These are phyloP conservation scores for Rhytidhysteron rufulum DNA, from an alignment of 2,329 filamentous ascomycete genomes.

Conservation along the genomic window DNA sequence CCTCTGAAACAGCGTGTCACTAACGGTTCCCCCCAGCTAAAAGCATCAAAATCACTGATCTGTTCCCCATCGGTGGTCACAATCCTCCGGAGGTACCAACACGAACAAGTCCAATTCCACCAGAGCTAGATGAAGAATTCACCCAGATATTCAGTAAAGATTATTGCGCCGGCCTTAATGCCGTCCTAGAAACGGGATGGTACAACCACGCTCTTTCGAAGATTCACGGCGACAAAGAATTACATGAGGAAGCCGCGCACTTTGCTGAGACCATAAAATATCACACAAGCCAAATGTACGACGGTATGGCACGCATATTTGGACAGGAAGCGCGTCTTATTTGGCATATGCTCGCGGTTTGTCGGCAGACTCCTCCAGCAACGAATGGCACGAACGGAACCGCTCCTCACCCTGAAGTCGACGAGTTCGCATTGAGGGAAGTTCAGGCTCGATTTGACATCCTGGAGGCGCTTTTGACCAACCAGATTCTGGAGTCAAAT, in stretches of 20 bases:
- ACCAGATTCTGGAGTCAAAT: constrained; percentile 60
- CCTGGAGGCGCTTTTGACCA: constrained; percentile 72
- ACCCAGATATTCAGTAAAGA: constrained; percentile 31
- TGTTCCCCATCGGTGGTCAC: constrained; percentile 33
- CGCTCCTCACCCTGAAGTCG: constrained; percentile 38
- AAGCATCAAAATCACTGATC: constrained; percentile 26
- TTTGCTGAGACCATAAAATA: constrained; percentile 32
- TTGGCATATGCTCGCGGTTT: constrained; percentile 56
- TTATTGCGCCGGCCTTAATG: constrained; percentile 29
- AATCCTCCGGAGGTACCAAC: constrained; percentile 32
- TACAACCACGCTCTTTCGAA: constrained; percentile 55
- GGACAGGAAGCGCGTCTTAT: constrained; percentile 58
- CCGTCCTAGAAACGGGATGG: constrained; percentile 70
- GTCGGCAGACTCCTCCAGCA: constrained; percentile 37
- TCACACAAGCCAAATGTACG: constrained; percentile 14
- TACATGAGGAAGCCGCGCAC: constrained; percentile 33
- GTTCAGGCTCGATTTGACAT: constrained; percentile 65
- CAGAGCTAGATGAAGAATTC: constrained; percentile 30
- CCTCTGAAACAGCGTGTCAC: constrained; percentile 8
- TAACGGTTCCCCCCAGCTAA: constrained; percentile 35
- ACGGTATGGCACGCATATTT: constrained; percentile 35
- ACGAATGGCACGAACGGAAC: constrained; percentile 42
- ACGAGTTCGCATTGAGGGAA: constrained; percentile 61
- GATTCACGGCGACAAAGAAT: constrained; percentile 47
- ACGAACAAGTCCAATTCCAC: constrained; percentile 21